These are phyloP conservation scores for Cryptococcus amylolentus DNA, from an alignment of 1,284 basidiomycete species.

Conservation along the genomic window DNA sequence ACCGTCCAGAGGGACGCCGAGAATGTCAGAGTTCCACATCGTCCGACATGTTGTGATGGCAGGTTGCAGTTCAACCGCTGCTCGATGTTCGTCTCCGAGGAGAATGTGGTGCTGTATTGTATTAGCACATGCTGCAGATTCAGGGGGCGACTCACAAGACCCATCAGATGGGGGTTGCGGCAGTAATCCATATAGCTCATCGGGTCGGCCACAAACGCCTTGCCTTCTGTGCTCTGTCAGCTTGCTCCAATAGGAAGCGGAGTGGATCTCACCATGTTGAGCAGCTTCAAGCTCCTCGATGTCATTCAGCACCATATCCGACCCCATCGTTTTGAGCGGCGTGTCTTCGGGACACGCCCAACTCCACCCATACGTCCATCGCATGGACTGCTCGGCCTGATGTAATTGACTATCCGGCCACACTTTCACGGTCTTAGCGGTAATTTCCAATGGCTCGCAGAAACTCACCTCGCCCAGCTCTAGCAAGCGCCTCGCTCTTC, in stretches of 20 bases:
- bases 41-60: slow-evolving; percentile 28
- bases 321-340: slow-evolving; percentile 26
- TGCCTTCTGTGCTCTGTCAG: slow-evolving; percentile 1
- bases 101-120: slow-evolving; percentile 22
- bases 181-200: slow-evolving; percentile 35
- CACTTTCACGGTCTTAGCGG: slow-evolving; percentile 5
- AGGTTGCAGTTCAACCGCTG: slow-evolving; percentile 19
- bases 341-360: slow-evolving; percentile 37
- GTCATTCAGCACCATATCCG: slow-evolving; percentile 36
- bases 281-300: slow-evolving; percentile 4
- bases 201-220: slow-evolving; percentile 41
- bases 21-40: slow-evolving; percentile 33
- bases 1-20: slow-evolving; percentile 38
- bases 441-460: neutral
- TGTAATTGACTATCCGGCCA: slow-evolving; percentile 32
- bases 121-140: slow-evolving; percentile 1
- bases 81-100: slow-evolving; percentile 19
- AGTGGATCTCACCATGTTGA: too few species aligned
- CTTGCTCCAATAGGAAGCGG: too few species aligned
- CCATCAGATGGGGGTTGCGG: slow-evolving; percentile 36
- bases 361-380: slow-evolving; percentile 37
- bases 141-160: slow-evolving; percentile 19
- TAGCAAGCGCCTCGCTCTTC: slow-evolving; percentile 26
- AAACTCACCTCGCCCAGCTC: slow-evolving; percentile 24
- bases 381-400: slow-evolving; percentile 30